Percentiles rank a stretch among this genome's conserved stretches.
These are phyloP conservation scores for Zygosaccharomyces sapae DNA, from an alignment of 1,139 yeast species.

Conservation along the genomic window DNA sequence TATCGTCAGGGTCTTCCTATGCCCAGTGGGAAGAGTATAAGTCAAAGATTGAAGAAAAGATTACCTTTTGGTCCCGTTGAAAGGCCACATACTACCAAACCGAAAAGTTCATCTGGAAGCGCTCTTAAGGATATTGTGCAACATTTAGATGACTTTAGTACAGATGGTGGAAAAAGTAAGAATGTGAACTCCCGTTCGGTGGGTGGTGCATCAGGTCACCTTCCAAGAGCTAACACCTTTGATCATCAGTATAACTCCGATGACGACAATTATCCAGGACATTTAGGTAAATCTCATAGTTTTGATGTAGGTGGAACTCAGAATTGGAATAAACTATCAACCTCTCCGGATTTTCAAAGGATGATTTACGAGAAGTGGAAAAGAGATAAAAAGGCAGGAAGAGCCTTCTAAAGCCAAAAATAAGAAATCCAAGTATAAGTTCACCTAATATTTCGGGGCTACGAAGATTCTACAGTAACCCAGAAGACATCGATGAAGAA, in stretches of 20 bases:
- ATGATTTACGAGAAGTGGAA: slow-evolving; percentile 37
- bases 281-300: slow-evolving; percentile 18
- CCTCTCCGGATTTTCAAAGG: slow-evolving; percentile 46
- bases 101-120: slow-evolving; percentile 17
- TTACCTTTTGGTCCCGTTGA: slow-evolving; percentile 19
- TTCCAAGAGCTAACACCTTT: slow-evolving; percentile 9
- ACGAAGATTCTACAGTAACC: slow-evolving; percentile 2
- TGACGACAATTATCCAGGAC: background rate
- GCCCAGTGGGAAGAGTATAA: slow-evolving; percentile 22
- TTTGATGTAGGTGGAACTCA: slow-evolving; percentile 24
- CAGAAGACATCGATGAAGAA: slow-evolving; percentile 14
- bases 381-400: slow-evolving; percentile 17
- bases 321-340: slow-evolving; percentile 31
- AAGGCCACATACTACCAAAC: slow-evolving; percentile 2
- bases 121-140: slow-evolving; percentile 26
- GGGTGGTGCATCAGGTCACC: background rate
- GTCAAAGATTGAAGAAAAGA: slow-evolving; percentile 21
- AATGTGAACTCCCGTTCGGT: background rate
- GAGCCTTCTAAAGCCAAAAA: background rate
- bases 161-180: no score
- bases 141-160: slow-evolving; percentile 33
- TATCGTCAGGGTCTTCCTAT: slow-evolving; percentile 5
- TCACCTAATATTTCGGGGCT: background rate
- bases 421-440: slow-evolving; percentile 1
- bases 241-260: slow-evolving; percentile 4